A percentile compares a stretch with the other conserved stretches of the same genome.
These are phyloP conservation scores for Vitis labrusca DNA, from an alignment of 164 flowering plant genomes.

Conservation along the genomic window DNA sequence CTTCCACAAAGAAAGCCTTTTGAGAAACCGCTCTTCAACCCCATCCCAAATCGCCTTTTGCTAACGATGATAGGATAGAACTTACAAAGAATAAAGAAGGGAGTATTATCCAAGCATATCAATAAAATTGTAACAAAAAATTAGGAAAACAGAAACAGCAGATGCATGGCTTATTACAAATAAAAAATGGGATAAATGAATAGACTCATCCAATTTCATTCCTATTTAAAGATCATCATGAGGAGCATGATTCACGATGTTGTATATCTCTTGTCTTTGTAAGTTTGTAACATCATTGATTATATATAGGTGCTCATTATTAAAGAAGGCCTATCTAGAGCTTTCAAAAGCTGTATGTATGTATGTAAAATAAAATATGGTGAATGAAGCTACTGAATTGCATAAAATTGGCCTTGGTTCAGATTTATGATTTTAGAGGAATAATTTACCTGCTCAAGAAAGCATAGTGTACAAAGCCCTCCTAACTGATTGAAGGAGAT, in stretches of 20 bases:
- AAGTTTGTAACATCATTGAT: no score
- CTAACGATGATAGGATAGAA: no score
- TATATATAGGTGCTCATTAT: no score
- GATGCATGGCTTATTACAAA: neutral
- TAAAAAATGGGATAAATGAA: no score
- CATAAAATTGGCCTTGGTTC: neutral
- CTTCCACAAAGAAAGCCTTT: no score
- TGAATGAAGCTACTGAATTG: neutral
- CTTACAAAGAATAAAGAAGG: neutral
- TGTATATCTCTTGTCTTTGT: neutral
- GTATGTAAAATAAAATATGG: neutral
- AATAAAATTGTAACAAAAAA: neutral
- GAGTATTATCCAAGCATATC: neutral
- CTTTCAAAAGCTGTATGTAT: no score
- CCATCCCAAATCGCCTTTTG: no score
- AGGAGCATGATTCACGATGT: neutral
- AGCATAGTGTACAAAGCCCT: constrained; percentile 69
- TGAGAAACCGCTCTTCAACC: no score
- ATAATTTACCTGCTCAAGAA: constrained; percentile 61
- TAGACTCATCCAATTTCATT: no score
- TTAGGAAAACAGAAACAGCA: neutral
- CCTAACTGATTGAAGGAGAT: constrained; percentile 73
- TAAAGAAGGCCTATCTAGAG: no score
- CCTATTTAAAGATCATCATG: no score
- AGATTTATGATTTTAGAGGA: neutral